These are phyloP conservation scores for Herpotrichia juniperi DNA, from an alignment of 2,329 filamentous ascomycete species.

Conservation along the genomic window DNA sequence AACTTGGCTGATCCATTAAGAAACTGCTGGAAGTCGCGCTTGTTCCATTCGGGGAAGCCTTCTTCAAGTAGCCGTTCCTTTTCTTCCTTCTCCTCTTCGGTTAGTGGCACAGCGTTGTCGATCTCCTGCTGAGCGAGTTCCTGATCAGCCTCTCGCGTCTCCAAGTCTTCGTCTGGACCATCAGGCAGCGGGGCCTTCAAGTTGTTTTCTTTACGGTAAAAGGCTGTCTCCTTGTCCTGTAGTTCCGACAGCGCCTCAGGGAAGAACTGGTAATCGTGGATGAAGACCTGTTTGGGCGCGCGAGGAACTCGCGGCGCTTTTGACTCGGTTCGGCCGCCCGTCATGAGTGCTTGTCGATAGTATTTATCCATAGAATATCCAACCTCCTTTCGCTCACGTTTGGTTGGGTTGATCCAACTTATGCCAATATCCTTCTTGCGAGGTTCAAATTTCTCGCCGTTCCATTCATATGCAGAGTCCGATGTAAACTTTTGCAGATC, in stretches of 20 bases:
- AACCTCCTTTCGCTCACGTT: slow-evolving; percentile 97
- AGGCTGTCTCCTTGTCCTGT: slow-evolving; percentile 95
- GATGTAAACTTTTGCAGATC: slow-evolving; percentile 98
- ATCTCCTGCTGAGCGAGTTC: slow-evolving; percentile 90
- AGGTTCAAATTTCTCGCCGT: slow-evolving; percentile 92
- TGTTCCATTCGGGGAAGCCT: slow-evolving; percentile 95
- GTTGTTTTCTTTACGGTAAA: slow-evolving; percentile 92
- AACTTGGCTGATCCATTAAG: slow-evolving; percentile 94
- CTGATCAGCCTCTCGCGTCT: slow-evolving; percentile 85
- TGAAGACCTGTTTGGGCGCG: slow-evolving; percentile 87
- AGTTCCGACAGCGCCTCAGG: slow-evolving; percentile 81
- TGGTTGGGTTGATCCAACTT: slow-evolving; percentile 97
- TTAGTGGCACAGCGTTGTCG: slow-evolving; percentile 86
- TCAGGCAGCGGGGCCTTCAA: slow-evolving; percentile 93
- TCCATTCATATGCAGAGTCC: slow-evolving; percentile 98
- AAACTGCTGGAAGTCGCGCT: slow-evolving; percentile 97
- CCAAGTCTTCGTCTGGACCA: slow-evolving; percentile 84
- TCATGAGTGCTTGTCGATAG: slow-evolving; percentile 89
- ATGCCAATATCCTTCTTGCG: slow-evolving; percentile 84
- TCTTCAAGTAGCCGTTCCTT: slow-evolving; percentile 82
- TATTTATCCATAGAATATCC: slow-evolving; percentile 99
- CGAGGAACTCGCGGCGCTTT: slow-evolving; percentile 94
- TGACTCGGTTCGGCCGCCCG: slow-evolving; percentile 77
- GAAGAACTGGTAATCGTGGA: slow-evolving; percentile 98
- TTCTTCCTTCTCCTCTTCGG: slow-evolving; percentile 85